phyloP scores from a whole-genome alignment of 139 green algal genomes.

The Picochlorum sp. region DNA sequence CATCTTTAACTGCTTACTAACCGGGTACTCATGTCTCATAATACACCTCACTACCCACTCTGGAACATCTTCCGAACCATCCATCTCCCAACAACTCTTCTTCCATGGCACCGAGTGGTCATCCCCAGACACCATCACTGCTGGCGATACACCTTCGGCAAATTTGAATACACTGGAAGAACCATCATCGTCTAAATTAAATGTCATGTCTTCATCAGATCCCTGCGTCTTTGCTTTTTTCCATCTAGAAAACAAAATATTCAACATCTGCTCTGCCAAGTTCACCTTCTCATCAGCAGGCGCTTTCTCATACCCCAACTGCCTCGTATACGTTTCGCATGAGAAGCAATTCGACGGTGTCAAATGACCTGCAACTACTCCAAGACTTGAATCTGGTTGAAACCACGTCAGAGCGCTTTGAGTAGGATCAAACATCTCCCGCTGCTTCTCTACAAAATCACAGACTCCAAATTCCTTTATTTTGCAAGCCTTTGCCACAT shows the following conservation, averaged over 20 bases:
- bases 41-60: constrained; percentile 68
- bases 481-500: constrained; percentile 50
- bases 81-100: constrained; percentile 16
- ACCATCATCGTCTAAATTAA: constrained; percentile 8
- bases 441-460: constrained; percentile 24
- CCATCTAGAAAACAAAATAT: constrained; percentile 45
- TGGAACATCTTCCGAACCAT: constrained; percentile 44
- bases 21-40: constrained; percentile 34
- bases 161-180: constrained; percentile 5
- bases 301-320: constrained; percentile 28
- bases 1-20: constrained; percentile 55
- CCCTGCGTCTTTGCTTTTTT: not conserved
- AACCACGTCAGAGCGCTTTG: constrained; percentile 69
- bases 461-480: constrained; percentile 24
- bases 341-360: constrained; percentile 66
- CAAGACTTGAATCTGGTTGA: constrained; percentile 54
- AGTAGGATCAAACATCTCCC: constrained; percentile 56
- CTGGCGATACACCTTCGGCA: not conserved
- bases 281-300: constrained; percentile 49
- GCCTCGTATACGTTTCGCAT: constrained; percentile 68
- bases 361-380: constrained; percentile 55
- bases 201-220: not conserved
- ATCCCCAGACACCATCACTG: constrained; percentile 10
- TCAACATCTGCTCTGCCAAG: constrained; percentile 54
- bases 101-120: constrained; percentile 22